Conservation (phyloP, 192 early-diverging fungal species). For the Phycomyces nitens region DNA sequence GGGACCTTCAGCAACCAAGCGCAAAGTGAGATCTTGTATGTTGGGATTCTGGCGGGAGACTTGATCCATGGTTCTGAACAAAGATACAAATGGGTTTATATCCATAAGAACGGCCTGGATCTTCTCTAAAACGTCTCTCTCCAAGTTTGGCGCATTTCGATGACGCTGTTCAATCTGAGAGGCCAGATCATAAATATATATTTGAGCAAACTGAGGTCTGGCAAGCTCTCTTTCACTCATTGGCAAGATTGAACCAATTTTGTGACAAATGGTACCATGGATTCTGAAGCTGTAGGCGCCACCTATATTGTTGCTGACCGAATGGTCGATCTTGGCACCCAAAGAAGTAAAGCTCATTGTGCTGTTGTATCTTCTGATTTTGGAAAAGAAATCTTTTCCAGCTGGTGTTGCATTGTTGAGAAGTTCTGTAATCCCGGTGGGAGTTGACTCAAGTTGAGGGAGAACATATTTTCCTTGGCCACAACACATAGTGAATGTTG, state of each 20-base stretch:
- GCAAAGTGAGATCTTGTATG: background rate
- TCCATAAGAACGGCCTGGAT: background rate
- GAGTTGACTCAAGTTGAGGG: no score
- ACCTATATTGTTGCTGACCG: background rate
- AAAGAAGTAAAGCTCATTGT: constrained; percentile 4
- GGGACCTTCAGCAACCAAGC: background rate
- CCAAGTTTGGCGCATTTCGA: no score
- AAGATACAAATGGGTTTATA: background rate
- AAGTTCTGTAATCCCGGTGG: no score
- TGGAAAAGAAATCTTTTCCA: no score
- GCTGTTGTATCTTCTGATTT: no score
- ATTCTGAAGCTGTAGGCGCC: no score
- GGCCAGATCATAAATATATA: background rate
- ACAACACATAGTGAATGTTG: background rate
- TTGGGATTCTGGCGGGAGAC: no score
- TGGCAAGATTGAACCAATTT: background rate
- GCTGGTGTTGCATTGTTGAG: no score
- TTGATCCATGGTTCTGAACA: background rate
- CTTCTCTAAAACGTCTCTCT: no score
- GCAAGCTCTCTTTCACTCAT: no score
- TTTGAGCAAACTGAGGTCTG: background rate
- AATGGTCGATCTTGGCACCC: background rate
- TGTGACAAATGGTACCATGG: no score
- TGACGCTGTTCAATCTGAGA: background rate
- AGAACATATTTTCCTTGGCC: no score